Evolutionary conservation across 257 asterid genomes (phyloP), one percentile per base, ranked within the genome.

Genomic region (Plantago ovata): DNA sequence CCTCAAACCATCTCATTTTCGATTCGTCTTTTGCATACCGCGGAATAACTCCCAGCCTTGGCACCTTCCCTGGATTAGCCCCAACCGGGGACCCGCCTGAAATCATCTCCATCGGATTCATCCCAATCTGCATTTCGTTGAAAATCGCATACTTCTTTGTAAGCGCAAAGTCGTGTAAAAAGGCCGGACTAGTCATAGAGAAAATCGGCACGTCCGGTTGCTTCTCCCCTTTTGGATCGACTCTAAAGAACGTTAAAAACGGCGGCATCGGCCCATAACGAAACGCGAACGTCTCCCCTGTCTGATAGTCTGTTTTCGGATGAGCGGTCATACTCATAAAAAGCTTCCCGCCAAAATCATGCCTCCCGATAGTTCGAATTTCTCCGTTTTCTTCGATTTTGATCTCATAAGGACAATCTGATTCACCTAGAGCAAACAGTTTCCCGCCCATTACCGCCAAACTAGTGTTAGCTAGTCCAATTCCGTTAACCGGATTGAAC

Each of bases 301-400:
- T 85, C 11, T 79, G 74, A 0, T 71, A 64, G 23, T 88, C 95
- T 0, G 58, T 69, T 69, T 88, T 88, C 13, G 97, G 94, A 57
- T 89, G 97, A 18, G 97, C 95, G 1, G 95, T 89, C 94, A 89
- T 85, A 73, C 84, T 75, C 75, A 70, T 71, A 0, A 6, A 7
- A 0, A 84, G 73, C 32, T 69, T 71, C 2, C 95, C 92, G 32
- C 64, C 70, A 6, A 84, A 89, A 62, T 83, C 94, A 33, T 73
- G 77, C 15, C 94, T 88, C 41, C 89, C 83, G 3, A 84, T 72
- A 2, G 95, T 89, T 32, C 68, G 32, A 1, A 85, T 64, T 21
- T 89, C 95, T 1, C 97, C 94, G n/a, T 72, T 49, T 1, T 60
- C 20, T 11, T 72, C 61, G 3, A 89, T 13, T 57, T 72, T 76